A percentile compares a stretch with the other conserved stretches of the same genome.
These are phyloP conservation scores for Bullera alba DNA, from an alignment of 768 basidiomycete genomes.

Conservation along the genomic window DNA sequence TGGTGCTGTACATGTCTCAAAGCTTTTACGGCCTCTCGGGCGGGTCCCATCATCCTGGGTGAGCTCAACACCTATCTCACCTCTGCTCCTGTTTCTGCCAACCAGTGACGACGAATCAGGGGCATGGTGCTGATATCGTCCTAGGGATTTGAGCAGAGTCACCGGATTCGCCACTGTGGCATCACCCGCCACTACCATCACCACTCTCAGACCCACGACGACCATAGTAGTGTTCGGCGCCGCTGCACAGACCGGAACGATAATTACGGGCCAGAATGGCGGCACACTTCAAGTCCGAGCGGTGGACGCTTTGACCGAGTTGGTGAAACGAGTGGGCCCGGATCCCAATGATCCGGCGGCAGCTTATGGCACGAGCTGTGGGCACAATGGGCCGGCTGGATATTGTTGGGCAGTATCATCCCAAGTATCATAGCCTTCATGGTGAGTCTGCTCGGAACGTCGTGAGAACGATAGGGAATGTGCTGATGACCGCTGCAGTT, in stretches of 20 bases:
- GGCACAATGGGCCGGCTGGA: slow-evolving; percentile 9
- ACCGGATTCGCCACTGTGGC: background rate
- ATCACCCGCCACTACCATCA: background rate
- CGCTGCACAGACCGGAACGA: background rate
- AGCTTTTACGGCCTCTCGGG: slow-evolving; percentile 21
- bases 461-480: background rate
- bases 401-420: slow-evolving; percentile 4
- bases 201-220: background rate
- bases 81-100: background rate
- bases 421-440: slow-evolving; percentile 12
- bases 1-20: slow-evolving; percentile 22
- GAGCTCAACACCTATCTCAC: background rate
- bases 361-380: slow-evolving; percentile 3
- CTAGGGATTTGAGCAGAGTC: background rate
- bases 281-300: background rate
- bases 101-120: no score
- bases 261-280: background rate
- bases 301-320: no score
- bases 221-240: background rate
- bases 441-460: slow-evolving; percentile 6
- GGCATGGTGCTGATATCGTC: no score
- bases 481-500: background rate
- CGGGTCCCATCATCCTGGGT: slow-evolving; percentile 5
- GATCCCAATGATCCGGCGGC: background rate
- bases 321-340: background rate